Conservation (phyloP, 2,329 filamentous ascomycete genomes). For the Fusarium luffae region DNA sequence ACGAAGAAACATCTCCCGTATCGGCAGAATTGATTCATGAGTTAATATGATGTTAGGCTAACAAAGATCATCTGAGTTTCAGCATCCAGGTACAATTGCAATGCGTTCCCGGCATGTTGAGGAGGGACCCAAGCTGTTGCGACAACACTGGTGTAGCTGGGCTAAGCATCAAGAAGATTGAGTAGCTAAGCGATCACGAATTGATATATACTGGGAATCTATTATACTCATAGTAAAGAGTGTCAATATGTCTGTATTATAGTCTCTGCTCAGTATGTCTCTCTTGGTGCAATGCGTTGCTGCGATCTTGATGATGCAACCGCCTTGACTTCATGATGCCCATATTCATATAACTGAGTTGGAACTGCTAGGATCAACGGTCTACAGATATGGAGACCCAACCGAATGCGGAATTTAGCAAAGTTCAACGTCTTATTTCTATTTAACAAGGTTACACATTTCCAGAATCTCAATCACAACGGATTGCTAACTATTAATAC, state of each 20-base stretch:
- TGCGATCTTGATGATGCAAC: neutral
- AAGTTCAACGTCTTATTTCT: neutral
- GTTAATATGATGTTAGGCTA: no score
- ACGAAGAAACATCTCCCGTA: no score
- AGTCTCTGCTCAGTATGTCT: neutral
- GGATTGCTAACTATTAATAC: neutral
- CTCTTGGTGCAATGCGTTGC: neutral
- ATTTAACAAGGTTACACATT: neutral
- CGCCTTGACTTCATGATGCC: neutral
- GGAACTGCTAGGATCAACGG: neutral
- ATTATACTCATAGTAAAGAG: no score
- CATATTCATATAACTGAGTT: no score
- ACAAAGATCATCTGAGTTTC: no score
- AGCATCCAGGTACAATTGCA: no score
- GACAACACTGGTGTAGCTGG: no score
- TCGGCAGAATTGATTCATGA: no score
- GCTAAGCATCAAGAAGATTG: no score
- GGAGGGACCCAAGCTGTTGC: no score
- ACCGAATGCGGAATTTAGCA: neutral
- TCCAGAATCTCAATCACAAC: neutral
- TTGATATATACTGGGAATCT: neutral
- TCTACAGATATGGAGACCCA: neutral
- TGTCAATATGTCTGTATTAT: neutral
- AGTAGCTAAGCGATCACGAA: no score
- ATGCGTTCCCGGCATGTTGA: no score